phyloP scores from a whole-genome alignment of 2,329 filamentous ascomycete genomes.

The Trichothecium sympodiale region DNA sequence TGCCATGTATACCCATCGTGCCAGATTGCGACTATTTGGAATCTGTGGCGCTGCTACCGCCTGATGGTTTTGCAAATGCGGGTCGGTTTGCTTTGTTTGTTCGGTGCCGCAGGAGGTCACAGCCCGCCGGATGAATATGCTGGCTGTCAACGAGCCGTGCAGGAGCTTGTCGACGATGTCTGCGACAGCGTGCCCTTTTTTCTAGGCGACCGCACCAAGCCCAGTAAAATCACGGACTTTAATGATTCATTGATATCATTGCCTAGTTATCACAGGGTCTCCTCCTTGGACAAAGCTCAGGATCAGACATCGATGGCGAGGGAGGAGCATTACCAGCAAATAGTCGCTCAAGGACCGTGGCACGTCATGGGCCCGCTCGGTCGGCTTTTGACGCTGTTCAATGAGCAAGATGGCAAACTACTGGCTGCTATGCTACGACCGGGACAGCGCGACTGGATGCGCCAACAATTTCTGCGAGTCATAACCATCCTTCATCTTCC shows the following conservation, averaged over 20 bases:
- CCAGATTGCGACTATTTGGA: constrained; percentile 11
- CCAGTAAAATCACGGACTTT: constrained; percentile 7
- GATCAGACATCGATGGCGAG: constrained; percentile 3
- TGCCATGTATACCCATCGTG: constrained; percentile 10
- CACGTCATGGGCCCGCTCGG: constrained; percentile 8
- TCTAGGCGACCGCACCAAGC: constrained; percentile 8
- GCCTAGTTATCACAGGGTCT: constrained; percentile 9
- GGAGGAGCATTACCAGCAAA: constrained; percentile 8
- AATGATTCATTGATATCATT: constrained; percentile 6
- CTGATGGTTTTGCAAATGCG: constrained; percentile 7
- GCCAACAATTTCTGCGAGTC: constrained; percentile 5
- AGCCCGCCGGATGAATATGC: neutral
- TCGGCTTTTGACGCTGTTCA: constrained; percentile 6
- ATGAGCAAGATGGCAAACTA: constrained; percentile 3
- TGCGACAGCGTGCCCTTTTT: constrained; percentile 9
- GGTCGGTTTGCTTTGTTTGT: constrained; percentile 5
- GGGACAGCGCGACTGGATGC: constrained; percentile 5
- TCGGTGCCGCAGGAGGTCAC: neutral
- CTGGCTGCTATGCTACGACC: constrained; percentile 3
- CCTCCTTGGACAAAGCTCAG: constrained; percentile 6
- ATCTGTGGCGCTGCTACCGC: constrained; percentile 9
- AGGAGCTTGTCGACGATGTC: constrained; percentile 8
- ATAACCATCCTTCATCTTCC: no score
- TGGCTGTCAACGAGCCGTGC: constrained; percentile 2
- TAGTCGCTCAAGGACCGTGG: constrained; percentile 9